Percentiles rank a stretch among this genome's conserved stretches.
Conservation (phyloP, 1,284 basidiomycete species). For the Pseudozyma sp. region DNA sequence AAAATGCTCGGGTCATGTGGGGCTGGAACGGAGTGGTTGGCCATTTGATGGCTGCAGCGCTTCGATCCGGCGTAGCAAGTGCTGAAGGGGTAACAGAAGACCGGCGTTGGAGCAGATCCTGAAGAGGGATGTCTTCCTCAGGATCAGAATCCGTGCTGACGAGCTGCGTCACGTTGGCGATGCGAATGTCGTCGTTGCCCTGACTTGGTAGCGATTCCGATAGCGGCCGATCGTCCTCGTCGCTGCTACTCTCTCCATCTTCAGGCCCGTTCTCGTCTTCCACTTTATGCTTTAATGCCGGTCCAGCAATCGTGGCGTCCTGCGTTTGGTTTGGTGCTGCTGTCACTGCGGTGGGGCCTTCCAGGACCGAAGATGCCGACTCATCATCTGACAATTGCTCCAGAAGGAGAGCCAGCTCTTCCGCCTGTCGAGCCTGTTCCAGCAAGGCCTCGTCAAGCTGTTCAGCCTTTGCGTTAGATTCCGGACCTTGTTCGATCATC, state of each 20-base stretch:
- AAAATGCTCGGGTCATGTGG: slow-evolving; percentile 5
- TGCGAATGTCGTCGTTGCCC: neutral
- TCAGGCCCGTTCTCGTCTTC: neutral
- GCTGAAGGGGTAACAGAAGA: slow-evolving; percentile 3
- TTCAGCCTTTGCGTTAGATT: neutral
- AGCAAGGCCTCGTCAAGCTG: neutral
- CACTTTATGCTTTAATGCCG: too few relatives aligned
- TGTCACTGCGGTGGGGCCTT: neutral
- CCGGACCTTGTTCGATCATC: neutral
- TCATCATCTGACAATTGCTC: slow-evolving; percentile 17
- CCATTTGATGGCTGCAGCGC: neutral
- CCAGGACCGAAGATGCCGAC: neutral
- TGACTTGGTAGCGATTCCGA: neutral
- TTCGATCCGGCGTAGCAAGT: neutral
- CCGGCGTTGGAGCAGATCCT: slow-evolving; percentile 30
- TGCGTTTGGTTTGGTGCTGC: neutral
- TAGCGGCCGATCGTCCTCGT: slow-evolving; percentile 24
- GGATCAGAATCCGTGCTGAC: slow-evolving; percentile 25
- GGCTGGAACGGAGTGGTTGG: slow-evolving; percentile 19
- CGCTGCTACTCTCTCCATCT: neutral
- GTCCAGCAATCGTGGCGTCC: too few relatives aligned
- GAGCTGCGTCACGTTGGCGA: neutral
- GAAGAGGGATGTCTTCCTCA: slow-evolving; percentile 37
- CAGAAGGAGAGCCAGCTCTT: slow-evolving; percentile 17
- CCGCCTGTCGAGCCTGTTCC: slow-evolving; percentile 26